Evolutionary conservation across 305 asterid species (phyloP).

Genomic region (Coffea humblotiana): DNA sequence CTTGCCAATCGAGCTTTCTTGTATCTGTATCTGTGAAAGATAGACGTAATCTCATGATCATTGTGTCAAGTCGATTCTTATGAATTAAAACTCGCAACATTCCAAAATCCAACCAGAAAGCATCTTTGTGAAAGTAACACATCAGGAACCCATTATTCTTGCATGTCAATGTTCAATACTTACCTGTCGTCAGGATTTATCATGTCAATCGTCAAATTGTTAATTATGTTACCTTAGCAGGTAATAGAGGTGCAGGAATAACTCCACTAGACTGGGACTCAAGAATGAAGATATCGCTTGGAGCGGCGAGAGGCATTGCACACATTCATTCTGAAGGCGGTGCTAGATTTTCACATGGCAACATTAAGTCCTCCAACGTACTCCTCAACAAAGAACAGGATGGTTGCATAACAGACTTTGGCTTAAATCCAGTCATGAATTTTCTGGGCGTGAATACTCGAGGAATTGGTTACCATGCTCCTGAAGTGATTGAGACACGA

Average conservation of each 20-base stretch:
- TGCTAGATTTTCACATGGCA: slow-evolving; percentile 63
- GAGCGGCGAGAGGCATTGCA: slow-evolving; percentile 75
- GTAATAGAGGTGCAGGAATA: slow-evolving; percentile 52
- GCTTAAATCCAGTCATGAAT: slow-evolving; percentile 62
- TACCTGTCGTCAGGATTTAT: neutral
- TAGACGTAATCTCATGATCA: neutral
- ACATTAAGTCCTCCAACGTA: slow-evolving; percentile 81
- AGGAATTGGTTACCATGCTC: slow-evolving; percentile 81
- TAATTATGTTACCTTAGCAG: slow-evolving; percentile 30
- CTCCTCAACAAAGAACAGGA: slow-evolving; percentile 55
- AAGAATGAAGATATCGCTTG: slow-evolving; percentile 72
- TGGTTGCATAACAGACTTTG: slow-evolving; percentile 69
- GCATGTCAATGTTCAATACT: neutral
- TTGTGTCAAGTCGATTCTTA: neutral
- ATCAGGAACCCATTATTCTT: neutral
- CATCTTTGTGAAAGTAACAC: neutral
- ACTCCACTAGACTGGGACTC: slow-evolving; percentile 71
- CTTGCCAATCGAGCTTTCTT: neutral
- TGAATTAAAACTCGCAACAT: neutral
- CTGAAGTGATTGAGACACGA: slow-evolving; percentile 78
- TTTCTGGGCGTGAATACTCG: slow-evolving; percentile 53
- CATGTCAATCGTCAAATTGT: neutral
- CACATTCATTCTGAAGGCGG: slow-evolving; percentile 78
- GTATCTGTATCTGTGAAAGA: neutral
- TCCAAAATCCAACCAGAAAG: neutral